Conservation (phyloP, 2,329 filamentous ascomycete species). For the Remersonia thermophila region DNA sequence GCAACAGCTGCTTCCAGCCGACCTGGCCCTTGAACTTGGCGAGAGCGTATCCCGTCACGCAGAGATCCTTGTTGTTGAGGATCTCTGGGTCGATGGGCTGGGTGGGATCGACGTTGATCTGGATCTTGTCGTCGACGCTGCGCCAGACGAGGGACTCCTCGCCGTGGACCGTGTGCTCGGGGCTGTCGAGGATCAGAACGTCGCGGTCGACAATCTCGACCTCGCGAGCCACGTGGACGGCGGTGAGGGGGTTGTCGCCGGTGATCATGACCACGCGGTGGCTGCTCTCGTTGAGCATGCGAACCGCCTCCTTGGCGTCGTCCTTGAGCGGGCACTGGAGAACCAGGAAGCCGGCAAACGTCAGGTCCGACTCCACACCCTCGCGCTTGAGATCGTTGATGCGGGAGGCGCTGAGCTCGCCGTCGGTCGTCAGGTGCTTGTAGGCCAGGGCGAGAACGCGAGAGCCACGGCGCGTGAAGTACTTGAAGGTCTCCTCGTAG, state of each 20-base stretch:
- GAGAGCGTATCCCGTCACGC: conserved; percentile 88
- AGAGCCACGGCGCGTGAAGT: conserved; percentile 91
- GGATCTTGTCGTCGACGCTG: conserved; percentile 82
- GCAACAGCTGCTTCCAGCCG: conserved; percentile 64
- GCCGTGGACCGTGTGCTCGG: conserved; percentile 73
- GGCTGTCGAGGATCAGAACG: conserved; percentile 85
- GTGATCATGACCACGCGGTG: conserved; percentile 99
- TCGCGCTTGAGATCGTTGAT: conserved; percentile 95
- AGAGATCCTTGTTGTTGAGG: conserved; percentile 76
- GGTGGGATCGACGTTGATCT: conserved; percentile 72
- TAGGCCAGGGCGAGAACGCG: conserved; percentile 89
- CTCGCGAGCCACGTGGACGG: conserved; percentile 85
- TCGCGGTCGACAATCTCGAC: conserved; percentile 97
- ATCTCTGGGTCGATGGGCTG: conserved; percentile 72
- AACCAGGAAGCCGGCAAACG: conserved; percentile 90
- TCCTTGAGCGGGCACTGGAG: conserved; percentile 93
- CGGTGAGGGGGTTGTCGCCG: conserved; percentile 92
- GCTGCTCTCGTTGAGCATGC: conserved; percentile 97
- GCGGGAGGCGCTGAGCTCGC: conserved; percentile 67
- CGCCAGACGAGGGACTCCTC: conserved; percentile 81
- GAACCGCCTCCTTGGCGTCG: conserved; percentile 84
- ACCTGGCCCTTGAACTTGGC: conserved; percentile 74
- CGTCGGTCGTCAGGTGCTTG: conserved; percentile 74
- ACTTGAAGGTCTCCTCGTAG: conserved; percentile 97
- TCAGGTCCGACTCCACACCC: conserved; percentile 71